A percentile compares a stretch with the other conserved stretches of the same genome.
Conservation (phyloP, 2,329 filamentous ascomycete species). For the Paecilomyces variotii region DNA sequence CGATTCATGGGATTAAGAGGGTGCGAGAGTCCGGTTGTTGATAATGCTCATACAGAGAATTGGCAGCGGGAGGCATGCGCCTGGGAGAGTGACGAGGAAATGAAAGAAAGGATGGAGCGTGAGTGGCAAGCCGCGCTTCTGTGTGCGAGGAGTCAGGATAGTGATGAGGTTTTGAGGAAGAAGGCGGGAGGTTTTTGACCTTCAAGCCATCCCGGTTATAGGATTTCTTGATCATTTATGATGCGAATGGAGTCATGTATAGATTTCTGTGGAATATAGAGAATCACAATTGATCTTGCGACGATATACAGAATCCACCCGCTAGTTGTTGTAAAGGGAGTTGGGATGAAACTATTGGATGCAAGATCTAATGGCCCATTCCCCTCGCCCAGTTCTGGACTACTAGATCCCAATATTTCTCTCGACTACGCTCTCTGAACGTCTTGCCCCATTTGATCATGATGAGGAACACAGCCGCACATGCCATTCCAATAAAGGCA, state of each 20-base stretch:
- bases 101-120: slow-evolving; percentile 15
- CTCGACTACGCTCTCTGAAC: slow-evolving; percentile 24
- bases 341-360: not conserved
- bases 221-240: not conserved
- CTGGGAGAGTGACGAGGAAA: slow-evolving; percentile 8
- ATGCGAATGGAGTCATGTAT: not conserved
- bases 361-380: slow-evolving; percentile 18
- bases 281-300: too few relatives aligned
- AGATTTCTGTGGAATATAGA: too few relatives aligned
- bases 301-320: too few relatives aligned
- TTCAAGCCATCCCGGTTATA: too few relatives aligned
- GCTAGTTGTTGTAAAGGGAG: too few relatives aligned
- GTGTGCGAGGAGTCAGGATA: slow-evolving; percentile 16
- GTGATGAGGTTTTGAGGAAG: slow-evolving; percentile 10
- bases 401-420: slow-evolving; percentile 31
- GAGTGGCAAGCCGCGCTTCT: slow-evolving; percentile 23
- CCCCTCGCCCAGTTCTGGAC: slow-evolving; percentile 24
- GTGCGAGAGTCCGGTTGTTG: slow-evolving; percentile 21
- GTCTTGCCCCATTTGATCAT: slow-evolving; percentile 34
- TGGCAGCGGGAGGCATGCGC: not conserved
- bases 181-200: slow-evolving; percentile 8
- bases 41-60: not conserved
- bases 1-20: slow-evolving; percentile 35
- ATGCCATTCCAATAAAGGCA: slow-evolving; percentile 29
- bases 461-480: slow-evolving; percentile 29